phyloP scores from a whole-genome alignment of 331 rosid species.

The Phaseolus coccineus region DNA sequence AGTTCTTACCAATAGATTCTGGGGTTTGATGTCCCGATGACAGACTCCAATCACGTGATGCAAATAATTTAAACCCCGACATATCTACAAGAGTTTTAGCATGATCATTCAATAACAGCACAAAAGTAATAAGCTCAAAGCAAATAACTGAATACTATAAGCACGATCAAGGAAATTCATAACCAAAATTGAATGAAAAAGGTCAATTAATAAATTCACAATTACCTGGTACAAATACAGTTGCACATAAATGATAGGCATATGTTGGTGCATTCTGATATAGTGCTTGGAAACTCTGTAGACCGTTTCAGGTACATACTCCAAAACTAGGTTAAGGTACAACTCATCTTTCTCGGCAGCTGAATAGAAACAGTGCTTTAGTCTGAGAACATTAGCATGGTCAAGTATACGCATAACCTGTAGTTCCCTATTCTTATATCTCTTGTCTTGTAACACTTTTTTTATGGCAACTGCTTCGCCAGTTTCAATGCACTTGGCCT shows the following conservation, averaged over 20 bases:
- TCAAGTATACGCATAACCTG: slow-evolving; percentile 58
- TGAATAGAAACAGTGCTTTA: slow-evolving; percentile 57
- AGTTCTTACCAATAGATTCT: slow-evolving; percentile 81
- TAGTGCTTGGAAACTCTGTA: slow-evolving; percentile 89
- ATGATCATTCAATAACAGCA: slow-evolving; percentile 21
- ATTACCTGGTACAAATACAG: slow-evolving; percentile 87
- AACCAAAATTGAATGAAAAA: neutral
- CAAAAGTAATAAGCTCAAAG: neutral
- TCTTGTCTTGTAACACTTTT: slow-evolving; percentile 93
- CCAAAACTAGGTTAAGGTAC: slow-evolving; percentile 93
- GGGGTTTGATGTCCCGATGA: slow-evolving; percentile 97
- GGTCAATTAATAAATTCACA: neutral
- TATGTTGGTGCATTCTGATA: slow-evolving; percentile 70
- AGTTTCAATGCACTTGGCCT: slow-evolving; percentile 94
- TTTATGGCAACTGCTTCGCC: slow-evolving; percentile 88
- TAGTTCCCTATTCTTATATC: slow-evolving; percentile 91
- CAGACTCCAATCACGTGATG: slow-evolving; percentile 88
- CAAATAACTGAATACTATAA: neutral
- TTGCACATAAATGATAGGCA: slow-evolving; percentile 78
- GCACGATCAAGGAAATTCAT: neutral
- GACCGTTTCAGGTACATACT: slow-evolving; percentile 87
- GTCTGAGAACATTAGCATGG: slow-evolving; percentile 50
- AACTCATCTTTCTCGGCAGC: slow-evolving; percentile 55
- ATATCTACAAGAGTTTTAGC: slow-evolving; percentile 64
- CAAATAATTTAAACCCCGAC: slow-evolving; percentile 82